A percentile compares a stretch with the other conserved stretches of the same genome.
Conservation (phyloP, 768 basidiomycete genomes). For the Royoungia palumana region DNA sequence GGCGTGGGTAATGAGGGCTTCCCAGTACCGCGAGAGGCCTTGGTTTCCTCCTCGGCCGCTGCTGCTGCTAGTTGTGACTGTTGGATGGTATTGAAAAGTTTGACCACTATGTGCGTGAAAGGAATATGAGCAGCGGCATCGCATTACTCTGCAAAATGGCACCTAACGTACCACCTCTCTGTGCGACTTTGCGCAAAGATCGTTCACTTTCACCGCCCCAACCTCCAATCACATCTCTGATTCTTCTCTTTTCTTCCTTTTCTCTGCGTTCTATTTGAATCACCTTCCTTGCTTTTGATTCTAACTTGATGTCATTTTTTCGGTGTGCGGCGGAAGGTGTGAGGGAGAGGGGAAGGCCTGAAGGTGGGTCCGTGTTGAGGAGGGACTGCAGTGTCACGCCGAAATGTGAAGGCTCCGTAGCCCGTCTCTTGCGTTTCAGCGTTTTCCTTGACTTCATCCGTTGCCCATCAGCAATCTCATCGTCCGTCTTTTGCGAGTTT, state of each 20-base stretch:
- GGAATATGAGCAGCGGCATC: not conserved
- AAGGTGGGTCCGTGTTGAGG: constrained; percentile 68
- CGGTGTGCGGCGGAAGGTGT: constrained; percentile 69
- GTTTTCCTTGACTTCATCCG: constrained; percentile 73
- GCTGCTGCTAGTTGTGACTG: constrained; percentile 65
- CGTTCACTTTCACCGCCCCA: constrained; percentile 86
- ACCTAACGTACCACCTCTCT: constrained; percentile 62
- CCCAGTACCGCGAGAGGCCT: constrained; percentile 63
- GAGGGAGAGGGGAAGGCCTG: constrained; percentile 68
- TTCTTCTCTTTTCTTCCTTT: constrained; percentile 64
- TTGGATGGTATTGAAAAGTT: constrained; percentile 83
- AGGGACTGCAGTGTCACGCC: constrained; percentile 72
- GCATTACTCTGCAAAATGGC: not conserved
- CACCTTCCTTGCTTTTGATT: constrained; percentile 66
- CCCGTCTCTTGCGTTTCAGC: constrained; percentile 77
- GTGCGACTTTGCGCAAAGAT: constrained; percentile 78
- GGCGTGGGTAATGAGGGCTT: constrained; percentile 74
- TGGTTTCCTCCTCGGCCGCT: constrained; percentile 52
- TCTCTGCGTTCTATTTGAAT: constrained; percentile 71
- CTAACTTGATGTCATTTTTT: constrained; percentile 73
- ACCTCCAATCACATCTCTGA: constrained; percentile 74
- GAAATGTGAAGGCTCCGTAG: constrained; percentile 70
- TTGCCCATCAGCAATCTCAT: constrained; percentile 58
- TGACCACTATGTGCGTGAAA: constrained; percentile 52
- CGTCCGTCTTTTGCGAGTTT: constrained; percentile 49